phyloP scores from a whole-genome alignment of 2,329 filamentous ascomycete genomes.

The Diaporthe nobilis region DNA sequence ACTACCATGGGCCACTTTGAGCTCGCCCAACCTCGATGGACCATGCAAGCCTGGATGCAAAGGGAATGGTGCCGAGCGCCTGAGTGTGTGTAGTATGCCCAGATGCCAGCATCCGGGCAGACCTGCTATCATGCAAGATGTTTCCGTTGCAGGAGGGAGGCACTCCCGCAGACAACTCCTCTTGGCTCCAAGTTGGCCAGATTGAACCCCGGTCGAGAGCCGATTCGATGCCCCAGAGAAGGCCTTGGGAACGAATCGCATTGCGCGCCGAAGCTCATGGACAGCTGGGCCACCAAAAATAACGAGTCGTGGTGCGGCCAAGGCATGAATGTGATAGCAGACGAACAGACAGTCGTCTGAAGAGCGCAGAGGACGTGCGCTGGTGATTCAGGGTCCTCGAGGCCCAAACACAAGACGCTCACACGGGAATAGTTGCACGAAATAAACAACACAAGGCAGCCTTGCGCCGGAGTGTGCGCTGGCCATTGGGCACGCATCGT shows the following conservation, averaged over 20 bases:
- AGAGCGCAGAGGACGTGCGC: constrained; percentile 24
- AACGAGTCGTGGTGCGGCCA: constrained; percentile 24
- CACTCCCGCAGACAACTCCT: constrained; percentile 17
- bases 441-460: constrained; percentile 25
- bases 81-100: constrained; percentile 9
- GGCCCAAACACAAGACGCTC: background rate
- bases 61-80: constrained; percentile 17
- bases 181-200: constrained; percentile 2
- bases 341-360: constrained; percentile 29
- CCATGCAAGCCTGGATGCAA: constrained; percentile 6
- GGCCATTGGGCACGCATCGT: constrained; percentile 25
- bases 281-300: constrained; percentile 27
- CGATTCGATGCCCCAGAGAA: constrained; percentile 14
- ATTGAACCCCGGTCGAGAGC: constrained; percentile 2
- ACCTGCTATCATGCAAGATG: constrained; percentile 1
- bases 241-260: constrained; percentile 22
- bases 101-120: background rate
- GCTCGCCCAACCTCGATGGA: constrained; percentile 13
- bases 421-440: background rate
- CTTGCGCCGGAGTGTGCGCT: background rate
- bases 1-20: background rate
- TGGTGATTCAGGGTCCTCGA: constrained; percentile 21
- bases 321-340: constrained; percentile 28
- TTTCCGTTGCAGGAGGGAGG: constrained; percentile 13
- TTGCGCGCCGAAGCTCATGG: constrained; percentile 12